Evolutionary conservation across 345 rosid species (phyloP).

Genomic region (Turritis glabra): DNA sequence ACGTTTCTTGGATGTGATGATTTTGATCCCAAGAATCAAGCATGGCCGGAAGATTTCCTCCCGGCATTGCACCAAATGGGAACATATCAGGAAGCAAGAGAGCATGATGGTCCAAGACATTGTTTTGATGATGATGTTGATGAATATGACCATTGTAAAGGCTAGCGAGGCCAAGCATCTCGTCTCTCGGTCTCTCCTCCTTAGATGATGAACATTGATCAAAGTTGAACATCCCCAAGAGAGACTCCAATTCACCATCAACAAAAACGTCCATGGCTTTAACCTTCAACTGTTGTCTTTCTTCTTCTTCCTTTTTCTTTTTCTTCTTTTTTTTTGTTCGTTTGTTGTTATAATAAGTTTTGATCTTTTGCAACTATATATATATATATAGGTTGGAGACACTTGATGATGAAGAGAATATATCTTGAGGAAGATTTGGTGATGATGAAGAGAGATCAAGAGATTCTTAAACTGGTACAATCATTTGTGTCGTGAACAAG

Average conservation of each 20-base stretch:
- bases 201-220: constrained; percentile 39
- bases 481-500: constrained; percentile 37
- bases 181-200: constrained; percentile 31
- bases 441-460: constrained; percentile 38
- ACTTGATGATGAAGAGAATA: constrained; percentile 30
- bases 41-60: constrained; percentile 33
- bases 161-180: constrained; percentile 36
- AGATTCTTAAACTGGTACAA: constrained; percentile 37
- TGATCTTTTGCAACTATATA: constrained; percentile 27
- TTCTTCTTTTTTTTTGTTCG: background rate
- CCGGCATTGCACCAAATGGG: constrained; percentile 35
- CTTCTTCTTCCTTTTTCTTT: background rate
- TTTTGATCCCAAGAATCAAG: constrained; percentile 38
- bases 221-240: constrained; percentile 43
- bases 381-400: constrained; percentile 30
- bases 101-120: constrained; percentile 30
- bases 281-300: constrained; percentile 17
- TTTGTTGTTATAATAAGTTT: constrained; percentile 20
- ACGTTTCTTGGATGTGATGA: constrained; percentile 24
- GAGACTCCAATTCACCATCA: constrained; percentile 45
- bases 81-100: constrained; percentile 28
- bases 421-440: constrained; percentile 33
- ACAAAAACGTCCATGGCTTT: constrained; percentile 39
- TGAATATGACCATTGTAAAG: constrained; percentile 33
- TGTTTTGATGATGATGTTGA: constrained; percentile 33